Percentiles rank a stretch among this genome's conserved stretches.
Evolutionary conservation across 176 grass and related monocot species (phyloP).

Genomic region (Oryza rufipogon): DNA sequence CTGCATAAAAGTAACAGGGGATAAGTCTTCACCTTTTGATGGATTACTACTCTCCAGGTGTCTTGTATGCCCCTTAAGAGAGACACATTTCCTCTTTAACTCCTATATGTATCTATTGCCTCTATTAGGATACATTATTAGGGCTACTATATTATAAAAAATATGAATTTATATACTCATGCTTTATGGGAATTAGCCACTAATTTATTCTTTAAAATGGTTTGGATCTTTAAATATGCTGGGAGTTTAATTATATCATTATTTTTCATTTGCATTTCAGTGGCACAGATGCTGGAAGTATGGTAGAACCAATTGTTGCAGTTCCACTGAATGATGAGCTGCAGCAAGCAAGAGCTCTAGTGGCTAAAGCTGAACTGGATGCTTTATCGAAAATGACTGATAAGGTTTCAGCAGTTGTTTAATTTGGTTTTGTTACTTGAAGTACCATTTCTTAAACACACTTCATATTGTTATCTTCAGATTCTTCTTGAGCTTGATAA

Average conservation of each 20-base stretch:
- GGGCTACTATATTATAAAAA: conserved; percentile 4
- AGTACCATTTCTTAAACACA: conserved; percentile 15
- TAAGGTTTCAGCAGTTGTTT: conserved; percentile 57
- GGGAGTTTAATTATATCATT: conserved; percentile 2
- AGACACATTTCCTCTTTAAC: conserved; percentile 25
- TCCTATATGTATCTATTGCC: not conserved
- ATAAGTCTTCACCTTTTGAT: conserved; percentile 46
- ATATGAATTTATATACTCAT: not conserved
- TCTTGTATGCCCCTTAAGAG: conserved; percentile 15
- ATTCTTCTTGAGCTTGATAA: conserved; percentile 69
- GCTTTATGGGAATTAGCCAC: not conserved
- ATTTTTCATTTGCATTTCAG: conserved; percentile 45
- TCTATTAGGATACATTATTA: conserved; percentile 26
- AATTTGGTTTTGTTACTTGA: conserved; percentile 34
- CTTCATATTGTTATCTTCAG: conserved; percentile 45
- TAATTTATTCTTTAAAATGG: conserved; percentile 23
- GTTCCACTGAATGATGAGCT: conserved; percentile 77
- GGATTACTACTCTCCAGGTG: conserved; percentile 80
- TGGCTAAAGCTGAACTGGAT: conserved; percentile 68
- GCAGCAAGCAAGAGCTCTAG: conserved; percentile 61
- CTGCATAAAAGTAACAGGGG: conserved; percentile 55
- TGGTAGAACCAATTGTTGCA: conserved; percentile 77
- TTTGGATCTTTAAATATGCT: not conserved
- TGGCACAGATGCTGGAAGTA: conserved; percentile 65
- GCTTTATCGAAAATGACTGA: conserved; percentile 72